Conservation (phyloP, 257 asterid species). For the Salvia splendens region DNA sequence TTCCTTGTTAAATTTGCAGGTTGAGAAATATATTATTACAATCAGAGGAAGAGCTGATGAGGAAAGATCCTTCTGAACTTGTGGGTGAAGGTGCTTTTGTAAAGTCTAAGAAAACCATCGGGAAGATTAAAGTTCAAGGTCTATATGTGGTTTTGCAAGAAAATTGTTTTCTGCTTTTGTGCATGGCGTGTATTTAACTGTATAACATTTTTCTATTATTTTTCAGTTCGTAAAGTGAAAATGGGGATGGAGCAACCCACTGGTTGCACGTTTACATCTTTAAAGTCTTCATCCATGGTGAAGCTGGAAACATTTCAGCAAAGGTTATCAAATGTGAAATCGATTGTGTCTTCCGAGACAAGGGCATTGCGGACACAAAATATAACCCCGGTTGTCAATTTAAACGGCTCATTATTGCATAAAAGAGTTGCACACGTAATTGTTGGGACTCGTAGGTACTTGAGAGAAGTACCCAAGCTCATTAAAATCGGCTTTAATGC, state of each 20-base stretch:
- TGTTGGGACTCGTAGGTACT: slow-evolving; percentile 68
- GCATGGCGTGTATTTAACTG: slow-evolving; percentile 11
- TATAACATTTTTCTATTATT: not conserved
- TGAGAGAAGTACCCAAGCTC: slow-evolving; percentile 74
- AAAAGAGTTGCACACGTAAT: slow-evolving; percentile 67
- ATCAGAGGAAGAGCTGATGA: slow-evolving; percentile 84
- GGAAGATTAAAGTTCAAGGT: slow-evolving; percentile 96
- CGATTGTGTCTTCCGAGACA: slow-evolving; percentile 75
- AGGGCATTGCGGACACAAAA: slow-evolving; percentile 56
- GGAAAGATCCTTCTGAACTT: slow-evolving; percentile 64
- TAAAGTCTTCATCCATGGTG: slow-evolving; percentile 61
- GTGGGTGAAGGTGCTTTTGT: slow-evolving; percentile 74
- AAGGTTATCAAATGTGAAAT: slow-evolving; percentile 66
- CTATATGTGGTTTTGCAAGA: slow-evolving; percentile 19
- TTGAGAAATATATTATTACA: slow-evolving; percentile 72
- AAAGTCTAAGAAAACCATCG: slow-evolving; percentile 75
- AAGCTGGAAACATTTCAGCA: slow-evolving; percentile 70
- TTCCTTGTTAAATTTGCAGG: slow-evolving; percentile 41
- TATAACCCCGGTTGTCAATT: slow-evolving; percentile 52
- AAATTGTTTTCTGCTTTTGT: slow-evolving; percentile 23
- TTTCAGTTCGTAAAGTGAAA: slow-evolving; percentile 89
- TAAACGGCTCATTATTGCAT: slow-evolving; percentile 62
- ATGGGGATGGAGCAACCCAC: slow-evolving; percentile 87
- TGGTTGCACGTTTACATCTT: slow-evolving; percentile 71
- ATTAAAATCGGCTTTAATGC: slow-evolving; percentile 71